These are phyloP conservation scores for Microdochium trichocladiopsis DNA, from an alignment of 2,329 filamentous ascomycete genomes.

Conservation along the genomic window DNA sequence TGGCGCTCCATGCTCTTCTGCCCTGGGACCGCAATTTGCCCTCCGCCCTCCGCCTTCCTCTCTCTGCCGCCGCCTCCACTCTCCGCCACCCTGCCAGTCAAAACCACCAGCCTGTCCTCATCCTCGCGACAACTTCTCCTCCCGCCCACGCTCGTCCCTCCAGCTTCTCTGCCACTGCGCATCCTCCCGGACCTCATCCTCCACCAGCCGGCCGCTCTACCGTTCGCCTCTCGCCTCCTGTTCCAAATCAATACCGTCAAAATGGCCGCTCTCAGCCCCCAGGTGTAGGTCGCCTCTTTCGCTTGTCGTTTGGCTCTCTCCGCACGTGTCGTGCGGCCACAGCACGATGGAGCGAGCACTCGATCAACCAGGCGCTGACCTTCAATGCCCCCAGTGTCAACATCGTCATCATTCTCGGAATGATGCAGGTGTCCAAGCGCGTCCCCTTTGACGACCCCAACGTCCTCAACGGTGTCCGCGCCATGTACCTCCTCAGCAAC, in stretches of 20 bases:
- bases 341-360: too few species aligned
- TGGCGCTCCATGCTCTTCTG: background rate
- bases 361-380: conserved; percentile 11
- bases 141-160: background rate
- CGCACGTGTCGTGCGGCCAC: too few species aligned
- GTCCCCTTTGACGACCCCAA: conserved; percentile 83
- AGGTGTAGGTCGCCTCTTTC: conserved; percentile 45
- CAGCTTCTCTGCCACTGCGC: background rate
- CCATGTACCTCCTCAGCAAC: conserved; percentile 54
- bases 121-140: background rate
- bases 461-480: conserved; percentile 49
- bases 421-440: conserved; percentile 98
- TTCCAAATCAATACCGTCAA: conserved; percentile 22
- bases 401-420: conserved; percentile 88
- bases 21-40: background rate
- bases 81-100: background rate
- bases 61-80: background rate
- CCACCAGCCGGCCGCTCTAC: too few species aligned
- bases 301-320: too few species aligned
- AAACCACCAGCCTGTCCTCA: conserved; percentile 1
- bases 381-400: conserved; percentile 59
- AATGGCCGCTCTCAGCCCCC: conserved; percentile 56
- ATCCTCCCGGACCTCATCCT: too few species aligned
- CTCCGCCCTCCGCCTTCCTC: background rate
- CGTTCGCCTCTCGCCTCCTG: background rate